Evolutionary conservation across 192 early-diverging fungal genomes (phyloP), one percentile per base, ranked within the genome.

Genomic region (Podila minutissima): DNA sequence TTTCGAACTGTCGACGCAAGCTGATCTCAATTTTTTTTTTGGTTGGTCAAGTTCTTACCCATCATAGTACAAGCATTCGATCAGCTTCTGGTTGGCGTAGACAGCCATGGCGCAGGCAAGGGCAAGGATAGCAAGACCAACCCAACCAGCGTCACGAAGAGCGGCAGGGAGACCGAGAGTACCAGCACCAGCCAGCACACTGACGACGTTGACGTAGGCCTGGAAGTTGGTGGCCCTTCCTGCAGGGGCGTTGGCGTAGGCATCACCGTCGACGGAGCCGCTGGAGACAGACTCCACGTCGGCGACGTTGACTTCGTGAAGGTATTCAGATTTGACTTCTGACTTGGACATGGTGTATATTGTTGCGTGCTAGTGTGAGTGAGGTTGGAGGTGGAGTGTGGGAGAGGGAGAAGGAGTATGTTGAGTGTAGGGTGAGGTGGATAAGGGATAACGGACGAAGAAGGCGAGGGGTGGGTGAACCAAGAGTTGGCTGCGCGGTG

Each of bases 101-200:
- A 88, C 69, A 41, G 90, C 89, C 69, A 94, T 92, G 5, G 86
- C 83, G 29, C 90, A 93, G 5, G 93, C 88, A 26, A 95, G 75
- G 22, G 89, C 82, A 26, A 97, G 86, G 64, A 95, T 87, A 26
- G 88, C 38, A 2, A 93, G 57, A n/a, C 91, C 92, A 28, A 91
- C 72, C 95, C 95, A 97, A 3, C 95, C 95, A 62, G 90, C 89
- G 57, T 92, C 89, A 66, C 83, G 86, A 20, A 92, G 74, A 10
- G 88, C 86, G 53, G 86, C 88, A 20, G 91, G 87, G 38, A 92
- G 74, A 62, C 90, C 89, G 5, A 92, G 82, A 10, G 88, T 85
- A 28, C 91, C 91, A 20, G 88, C 83, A 26, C 91, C 91, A 13
- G 93, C 92, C 38, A 92, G 82, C 5, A 91, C 86, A 81, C 91